Percentiles rank a stretch among this genome's conserved stretches.
Evolutionary conservation across 345 rosid species (phyloP).

Genomic region (Salix arbutifolia): DNA sequence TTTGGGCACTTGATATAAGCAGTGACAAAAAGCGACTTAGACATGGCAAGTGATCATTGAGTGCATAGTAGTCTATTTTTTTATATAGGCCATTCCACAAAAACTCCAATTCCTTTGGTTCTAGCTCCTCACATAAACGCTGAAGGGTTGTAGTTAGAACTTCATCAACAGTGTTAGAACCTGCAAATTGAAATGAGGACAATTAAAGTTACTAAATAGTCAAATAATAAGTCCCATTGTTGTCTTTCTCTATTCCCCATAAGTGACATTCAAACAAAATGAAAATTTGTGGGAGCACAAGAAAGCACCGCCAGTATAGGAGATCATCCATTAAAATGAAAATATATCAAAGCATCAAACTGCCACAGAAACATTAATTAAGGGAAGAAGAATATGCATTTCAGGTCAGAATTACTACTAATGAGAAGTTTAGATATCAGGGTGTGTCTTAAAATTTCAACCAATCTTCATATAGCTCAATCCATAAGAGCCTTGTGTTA

Average conservation of each 20-base stretch:
- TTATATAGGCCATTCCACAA: conserved; percentile 55
- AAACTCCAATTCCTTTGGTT: conserved; percentile 41
- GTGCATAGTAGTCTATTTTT: conserved; percentile 38
- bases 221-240: no score
- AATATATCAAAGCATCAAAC: background rate
- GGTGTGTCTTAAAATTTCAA: background rate
- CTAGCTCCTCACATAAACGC: conserved; percentile 59
- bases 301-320: background rate
- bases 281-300: no score
- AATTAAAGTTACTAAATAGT: no score
- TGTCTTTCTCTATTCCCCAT: no score
- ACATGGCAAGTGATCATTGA: conserved; percentile 30
- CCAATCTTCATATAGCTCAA: no score
- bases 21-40: conserved; percentile 49
- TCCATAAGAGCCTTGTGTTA: no score
- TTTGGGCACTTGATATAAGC: conserved; percentile 48
- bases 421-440: background rate
- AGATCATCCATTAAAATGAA: background rate
- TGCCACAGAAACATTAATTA: background rate
- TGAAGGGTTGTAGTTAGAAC: conserved; percentile 49
- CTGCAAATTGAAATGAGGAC: conserved; percentile 31
- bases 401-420: background rate
- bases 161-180: conserved; percentile 50
- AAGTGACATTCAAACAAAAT: no score
- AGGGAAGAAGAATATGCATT: background rate